Conservation (phyloP, 1,139 yeast genomes). For the Kurtzmaniella natalensis region DNA sequence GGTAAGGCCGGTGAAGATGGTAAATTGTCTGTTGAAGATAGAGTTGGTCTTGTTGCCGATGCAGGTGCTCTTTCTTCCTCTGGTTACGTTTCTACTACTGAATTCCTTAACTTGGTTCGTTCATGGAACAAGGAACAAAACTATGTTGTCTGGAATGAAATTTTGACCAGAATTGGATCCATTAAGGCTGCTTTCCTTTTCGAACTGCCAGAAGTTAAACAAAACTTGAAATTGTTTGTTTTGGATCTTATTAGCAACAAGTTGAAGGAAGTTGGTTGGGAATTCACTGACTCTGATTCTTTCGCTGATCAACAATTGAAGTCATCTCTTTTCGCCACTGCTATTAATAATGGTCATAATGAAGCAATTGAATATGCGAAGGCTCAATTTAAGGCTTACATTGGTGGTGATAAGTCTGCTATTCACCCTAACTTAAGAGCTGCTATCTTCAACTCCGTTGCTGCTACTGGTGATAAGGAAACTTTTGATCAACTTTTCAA, state of each 20-base stretch:
- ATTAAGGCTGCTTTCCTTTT: conserved; percentile 66
- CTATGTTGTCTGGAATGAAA: conserved; percentile 78
- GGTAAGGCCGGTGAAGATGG: conserved; percentile 68
- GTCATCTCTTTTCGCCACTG: conserved; percentile 64
- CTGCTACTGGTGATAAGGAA: conserved; percentile 58
- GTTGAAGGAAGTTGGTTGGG: conserved; percentile 65
- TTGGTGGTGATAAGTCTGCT: conserved; percentile 63
- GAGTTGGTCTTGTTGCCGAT: conserved; percentile 84
- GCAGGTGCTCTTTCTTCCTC: conserved; percentile 68
- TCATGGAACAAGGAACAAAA: conserved; percentile 66
- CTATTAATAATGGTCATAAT: conserved; percentile 57
- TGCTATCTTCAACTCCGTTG: conserved; percentile 63
- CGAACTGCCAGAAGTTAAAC: conserved; percentile 53
- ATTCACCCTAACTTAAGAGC: conserved; percentile 80
- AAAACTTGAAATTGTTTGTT: conserved; percentile 56
- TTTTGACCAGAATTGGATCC: conserved; percentile 49
- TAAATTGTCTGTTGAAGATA: conserved; percentile 71
- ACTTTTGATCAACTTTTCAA: conserved; percentile 61
- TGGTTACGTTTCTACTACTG: conserved; percentile 67
- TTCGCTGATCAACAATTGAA: conserved; percentile 75
- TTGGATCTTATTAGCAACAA: conserved; percentile 58
- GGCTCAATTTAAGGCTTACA: conserved; percentile 53
- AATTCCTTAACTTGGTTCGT: conserved; percentile 58
- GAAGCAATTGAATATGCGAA: conserved; percentile 51
- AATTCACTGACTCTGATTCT: conserved; percentile 55